Evolutionary conservation across 768 basidiomycete genomes (phyloP).

Genomic region (Tephrocybe sp.): DNA sequence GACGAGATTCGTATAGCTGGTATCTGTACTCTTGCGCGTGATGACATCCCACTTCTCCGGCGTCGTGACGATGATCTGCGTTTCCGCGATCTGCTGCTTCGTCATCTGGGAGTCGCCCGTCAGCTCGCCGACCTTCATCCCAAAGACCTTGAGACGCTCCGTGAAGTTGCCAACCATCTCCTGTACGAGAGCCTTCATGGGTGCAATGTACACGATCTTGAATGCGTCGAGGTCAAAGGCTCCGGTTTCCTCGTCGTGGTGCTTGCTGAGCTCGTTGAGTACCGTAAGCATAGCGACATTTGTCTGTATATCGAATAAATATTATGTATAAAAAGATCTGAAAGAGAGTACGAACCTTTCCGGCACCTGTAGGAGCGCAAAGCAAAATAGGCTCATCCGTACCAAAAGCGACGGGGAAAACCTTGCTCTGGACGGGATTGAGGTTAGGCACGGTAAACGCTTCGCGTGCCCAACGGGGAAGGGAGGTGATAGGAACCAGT

Average conservation of each 20-base stretch:
- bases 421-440: constrained; percentile 91
- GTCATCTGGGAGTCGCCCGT: constrained; percentile 99
- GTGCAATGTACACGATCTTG: constrained; percentile 97
- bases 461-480: constrained; percentile 85
- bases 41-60: constrained; percentile 99
- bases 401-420: constrained; percentile 91
- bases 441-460: constrained; percentile 83
- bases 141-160: constrained; percentile 62
- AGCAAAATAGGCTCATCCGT: constrained; percentile 93
- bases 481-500: constrained; percentile 61
- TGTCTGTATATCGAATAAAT: constrained; percentile 53
- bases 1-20: constrained; percentile 94
- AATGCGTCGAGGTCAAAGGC: constrained; percentile 83
- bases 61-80: constrained; percentile 97
- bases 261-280: constrained; percentile 85
- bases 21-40: constrained; percentile 96
- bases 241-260: constrained; percentile 80
- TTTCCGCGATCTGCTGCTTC: constrained; percentile 94
- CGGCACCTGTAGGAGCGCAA: constrained; percentile 97
- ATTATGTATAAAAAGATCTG: not conserved
- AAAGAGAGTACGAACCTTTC: constrained; percentile 72
- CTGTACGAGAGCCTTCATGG: constrained; percentile 99
- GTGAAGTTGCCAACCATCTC: constrained; percentile 98
- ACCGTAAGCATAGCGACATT: constrained; percentile 97
- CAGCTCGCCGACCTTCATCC: constrained; percentile 89